Evolutionary conservation across 371 early-diverging fungal genomes (phyloP), one percentile per base, ranked within the genome.

Genomic region (Rhizomucor pusillus): DNA sequence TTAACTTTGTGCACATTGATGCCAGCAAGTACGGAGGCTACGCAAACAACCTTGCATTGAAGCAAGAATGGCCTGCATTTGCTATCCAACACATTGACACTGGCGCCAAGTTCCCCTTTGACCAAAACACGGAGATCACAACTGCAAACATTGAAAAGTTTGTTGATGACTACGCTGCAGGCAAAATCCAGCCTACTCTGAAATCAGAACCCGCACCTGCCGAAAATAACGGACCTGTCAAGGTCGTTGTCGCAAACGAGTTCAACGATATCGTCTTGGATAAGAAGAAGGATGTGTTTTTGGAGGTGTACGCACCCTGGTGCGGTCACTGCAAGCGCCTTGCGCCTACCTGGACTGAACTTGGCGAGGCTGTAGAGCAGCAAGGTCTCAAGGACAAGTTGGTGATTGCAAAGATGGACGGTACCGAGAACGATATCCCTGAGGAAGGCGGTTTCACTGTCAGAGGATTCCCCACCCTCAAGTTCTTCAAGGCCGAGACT

Each of bases 281-380:
- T 80, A 78, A 73, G 67, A 65, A 65, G 35, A 93, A 93, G 87
- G 94, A 97, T 72, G 97, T 95, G 45, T 86, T 97, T 57, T 65
- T 97, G 52, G 95, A 95, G 73, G 89, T 95, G 66, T 95, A 95
- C 74, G 95, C 93, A 43, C 94, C 89, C 40, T 92, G 92, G 94
- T 94, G 95, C 76, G 90, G 90, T 57, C 92, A 95, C 81, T 96
- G 95, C 86, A 92, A 93, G 82, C 71, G 73, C 58, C 80, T 96
- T 50, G 93, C 86, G 3, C 93, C 95, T 56, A 82, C 76, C 61
- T 95, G 90, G 83, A 84, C 85, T 36, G 69, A 86, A 66, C 76
- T 95, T 39, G 94, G 85, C 62, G 60, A 75, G 36, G 62, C 52
- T 4, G 60, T 65, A 33, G 47, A 60, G 46, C 40, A 50, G 19